Conservation (phyloP, 495 filamentous ascomycete species). For the Bryoglossum gracile region DNA sequence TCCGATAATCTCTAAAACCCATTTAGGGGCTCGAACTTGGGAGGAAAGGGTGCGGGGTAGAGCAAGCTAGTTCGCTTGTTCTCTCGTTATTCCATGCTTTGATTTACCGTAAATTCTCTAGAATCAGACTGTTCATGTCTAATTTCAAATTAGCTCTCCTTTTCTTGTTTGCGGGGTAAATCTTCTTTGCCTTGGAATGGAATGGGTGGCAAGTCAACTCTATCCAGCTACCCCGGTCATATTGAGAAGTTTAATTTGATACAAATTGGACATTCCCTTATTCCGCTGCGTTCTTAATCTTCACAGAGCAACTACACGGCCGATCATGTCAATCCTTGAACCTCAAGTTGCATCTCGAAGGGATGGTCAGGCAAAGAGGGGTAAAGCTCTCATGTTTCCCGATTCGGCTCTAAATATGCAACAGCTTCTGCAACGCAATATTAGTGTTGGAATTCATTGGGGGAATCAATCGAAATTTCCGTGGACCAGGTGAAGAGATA, state of each 20-base stretch:
- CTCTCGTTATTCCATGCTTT: neutral
- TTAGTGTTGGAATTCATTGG: conserved; percentile 4
- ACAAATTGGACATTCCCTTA: conserved; percentile 7
- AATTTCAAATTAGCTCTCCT: neutral
- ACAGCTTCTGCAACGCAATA: neutral
- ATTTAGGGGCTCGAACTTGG: too few species aligned
- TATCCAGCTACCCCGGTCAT: neutral
- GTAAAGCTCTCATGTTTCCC: neutral
- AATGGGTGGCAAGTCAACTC: neutral
- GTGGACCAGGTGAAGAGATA: too few species aligned
- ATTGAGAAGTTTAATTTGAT: conserved; percentile 11
- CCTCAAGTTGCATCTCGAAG: neutral
- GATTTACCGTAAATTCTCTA: neutral
- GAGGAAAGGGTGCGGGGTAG: too few species aligned
- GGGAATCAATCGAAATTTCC: too few species aligned
- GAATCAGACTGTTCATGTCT: neutral
- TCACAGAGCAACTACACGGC: neutral
- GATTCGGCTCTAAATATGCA: neutral
- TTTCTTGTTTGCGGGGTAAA: conserved; percentile 3
- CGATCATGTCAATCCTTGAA: conserved; percentile 6
- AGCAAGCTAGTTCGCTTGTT: neutral
- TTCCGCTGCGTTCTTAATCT: neutral
- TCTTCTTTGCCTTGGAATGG: neutral
- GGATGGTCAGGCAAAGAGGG: neutral
- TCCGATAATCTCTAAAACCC: neutral